Evolutionary conservation across 2,329 filamentous ascomycete genomes (phyloP), one percentile per base, ranked within the genome.

Genomic region (Trichoderma simmonsii): DNA sequence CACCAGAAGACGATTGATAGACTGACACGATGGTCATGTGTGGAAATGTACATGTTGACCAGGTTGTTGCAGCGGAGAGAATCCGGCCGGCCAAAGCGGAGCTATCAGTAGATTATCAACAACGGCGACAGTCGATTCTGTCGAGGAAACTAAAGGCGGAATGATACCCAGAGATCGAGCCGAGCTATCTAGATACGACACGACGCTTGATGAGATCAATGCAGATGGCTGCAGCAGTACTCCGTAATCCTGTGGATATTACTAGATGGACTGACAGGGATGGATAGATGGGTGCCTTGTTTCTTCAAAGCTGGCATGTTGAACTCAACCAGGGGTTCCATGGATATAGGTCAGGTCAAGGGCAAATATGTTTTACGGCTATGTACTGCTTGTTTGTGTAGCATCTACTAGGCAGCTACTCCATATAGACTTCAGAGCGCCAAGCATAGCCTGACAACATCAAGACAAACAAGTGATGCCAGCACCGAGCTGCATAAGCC

Each of bases 1-100:
- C 96, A 26, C 94, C 93, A 9, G 96, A 98, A 81, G 96, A 99
- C 79, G 96, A 99, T 79, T 98, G 86, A 72, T 48, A 34, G 3
- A 30, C 11, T 5, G 62, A 18, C 15, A 12, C 21, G 39, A 60
- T 11, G 18, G 28, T 56, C 14, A 9, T n/a, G 18, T 30, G 36
- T 30, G 30, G n/a, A 12, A 32, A 14, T 64, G 60, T 3, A 51
- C 5, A 30, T 30, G 14, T 30, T 30, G 43, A 5, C 32, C 60
- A 34, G 32, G 21, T 43, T 34, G 6, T 51, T 26, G 28, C 14
- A 34, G 26, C 39, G 15, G n/a, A 51, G 26, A 56, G 11, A 15
- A 11, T 39, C n/a, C 30, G 39, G 36, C n/a, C 3, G 24, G 26
- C n/a, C n/a, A 21, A 32, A 34, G n/a, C 26, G 28, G 24, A n/a